A percentile compares a stretch with the other conserved stretches of the same genome.
Conservation (phyloP, 306 rosid genomes). For the Gleditsia sinensis region DNA sequence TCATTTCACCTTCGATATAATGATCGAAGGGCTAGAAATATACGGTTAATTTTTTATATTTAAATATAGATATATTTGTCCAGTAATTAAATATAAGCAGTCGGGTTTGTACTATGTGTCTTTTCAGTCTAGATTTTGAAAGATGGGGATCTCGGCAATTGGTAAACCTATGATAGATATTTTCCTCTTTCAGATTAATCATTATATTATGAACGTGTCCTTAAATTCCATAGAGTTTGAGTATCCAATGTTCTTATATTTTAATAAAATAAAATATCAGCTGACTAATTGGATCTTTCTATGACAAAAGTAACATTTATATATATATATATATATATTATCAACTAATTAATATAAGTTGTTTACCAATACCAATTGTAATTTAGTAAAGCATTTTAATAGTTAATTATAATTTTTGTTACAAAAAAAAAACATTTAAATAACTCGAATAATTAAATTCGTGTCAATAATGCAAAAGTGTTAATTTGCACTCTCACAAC, state of each 20-base stretch:
- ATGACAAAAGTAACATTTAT: constrained; percentile 1
- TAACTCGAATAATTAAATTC: constrained; percentile 3
- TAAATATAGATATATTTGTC: too few relatives aligned
- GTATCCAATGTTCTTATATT: constrained; percentile 21
- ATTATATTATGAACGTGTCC: constrained; percentile 16
- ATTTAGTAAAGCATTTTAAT: neutral
- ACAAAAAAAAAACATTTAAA: too few relatives aligned
- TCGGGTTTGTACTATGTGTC: neutral
- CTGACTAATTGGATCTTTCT: constrained; percentile 22
- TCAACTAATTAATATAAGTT: neutral
- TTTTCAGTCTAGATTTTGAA: constrained; percentile 17
- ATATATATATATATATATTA: neutral
- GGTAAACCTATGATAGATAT: constrained; percentile 37
- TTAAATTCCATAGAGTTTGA: neutral
- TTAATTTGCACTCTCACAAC: neutral
- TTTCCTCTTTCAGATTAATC: constrained; percentile 22
- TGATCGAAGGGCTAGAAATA: too few relatives aligned
- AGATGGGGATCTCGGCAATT: constrained; percentile 4
- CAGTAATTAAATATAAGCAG: constrained; percentile 5
- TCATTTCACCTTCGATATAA: neutral
- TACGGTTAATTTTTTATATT: too few relatives aligned
- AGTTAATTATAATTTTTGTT: too few relatives aligned
- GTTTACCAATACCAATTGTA: neutral
- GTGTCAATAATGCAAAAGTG: neutral
- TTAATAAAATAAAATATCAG: constrained; percentile 22